Conservation (phyloP, 2,329 filamentous ascomycete genomes). For the Neurospora crassa region DNA sequence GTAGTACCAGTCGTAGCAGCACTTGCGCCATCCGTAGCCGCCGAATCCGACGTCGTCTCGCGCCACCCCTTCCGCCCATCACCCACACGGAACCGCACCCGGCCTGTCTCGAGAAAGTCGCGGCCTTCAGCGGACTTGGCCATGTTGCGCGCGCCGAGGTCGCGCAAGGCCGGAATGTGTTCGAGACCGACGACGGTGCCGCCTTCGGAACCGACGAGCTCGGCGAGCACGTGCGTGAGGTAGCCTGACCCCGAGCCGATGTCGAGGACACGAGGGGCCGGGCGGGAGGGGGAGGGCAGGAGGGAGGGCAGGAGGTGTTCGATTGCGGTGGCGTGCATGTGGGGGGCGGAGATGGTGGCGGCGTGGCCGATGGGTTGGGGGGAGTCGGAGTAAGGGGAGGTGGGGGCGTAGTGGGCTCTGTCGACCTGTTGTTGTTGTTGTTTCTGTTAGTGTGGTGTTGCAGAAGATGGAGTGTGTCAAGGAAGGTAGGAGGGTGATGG, state of each 20-base stretch:
- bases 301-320: constrained; percentile 39
- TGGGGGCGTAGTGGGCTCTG: constrained; percentile 71
- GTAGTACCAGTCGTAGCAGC: no score
- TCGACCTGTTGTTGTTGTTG: constrained; percentile 65
- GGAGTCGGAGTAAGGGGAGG: constrained; percentile 54
- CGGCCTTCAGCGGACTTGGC: constrained; percentile 48
- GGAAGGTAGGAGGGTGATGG: no score
- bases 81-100: constrained; percentile 62
- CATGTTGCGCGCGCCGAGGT: constrained; percentile 58
- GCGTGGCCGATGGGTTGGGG: constrained; percentile 45
- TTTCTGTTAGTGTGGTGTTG: no score
- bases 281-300: constrained; percentile 24
- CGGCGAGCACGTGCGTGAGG: constrained; percentile 78
- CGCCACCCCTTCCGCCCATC: constrained; percentile 61
- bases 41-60: not conserved
- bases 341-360: constrained; percentile 50
- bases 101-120: constrained; percentile 49
- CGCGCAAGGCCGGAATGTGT: constrained; percentile 56
- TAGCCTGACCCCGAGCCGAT: constrained; percentile 73
- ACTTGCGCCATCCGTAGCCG: no score
- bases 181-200: constrained; percentile 61
- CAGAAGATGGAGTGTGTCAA: no score
- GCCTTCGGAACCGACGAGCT: constrained; percentile 49
- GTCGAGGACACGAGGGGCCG: constrained; percentile 52
- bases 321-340: constrained; percentile 50